A percentile compares a stretch with the other conserved stretches of the same genome.
phyloP scores from a whole-genome alignment of 257 asterid genomes.

The Fraxinus cuspidata region DNA sequence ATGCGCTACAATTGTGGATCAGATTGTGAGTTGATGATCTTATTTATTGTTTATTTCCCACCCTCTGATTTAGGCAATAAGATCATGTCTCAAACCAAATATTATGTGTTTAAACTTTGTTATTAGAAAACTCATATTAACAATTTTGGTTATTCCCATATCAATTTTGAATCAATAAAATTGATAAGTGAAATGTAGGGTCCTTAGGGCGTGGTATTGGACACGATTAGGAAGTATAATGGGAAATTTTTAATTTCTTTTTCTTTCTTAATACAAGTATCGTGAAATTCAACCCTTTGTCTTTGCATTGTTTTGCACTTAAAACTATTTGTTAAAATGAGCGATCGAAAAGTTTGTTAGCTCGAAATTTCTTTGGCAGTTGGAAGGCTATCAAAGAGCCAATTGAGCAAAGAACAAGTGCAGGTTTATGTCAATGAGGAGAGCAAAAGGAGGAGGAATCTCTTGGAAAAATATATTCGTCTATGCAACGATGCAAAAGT shows the following conservation, averaged over 20 bases:
- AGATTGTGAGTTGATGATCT: no score
- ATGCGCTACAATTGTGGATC: neutral
- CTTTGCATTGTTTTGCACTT: neutral
- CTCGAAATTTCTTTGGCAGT: constrained; percentile 37
- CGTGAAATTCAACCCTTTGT: neutral
- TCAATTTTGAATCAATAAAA: neutral
- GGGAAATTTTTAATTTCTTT: no score
- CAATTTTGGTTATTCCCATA: no score
- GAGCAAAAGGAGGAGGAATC: constrained; percentile 56
- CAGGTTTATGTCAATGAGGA: constrained; percentile 66
- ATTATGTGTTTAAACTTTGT: no score
- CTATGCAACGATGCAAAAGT: constrained; percentile 69
- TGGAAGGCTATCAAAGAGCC: constrained; percentile 79
- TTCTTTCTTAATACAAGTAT: no score
- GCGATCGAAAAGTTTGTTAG: neutral
- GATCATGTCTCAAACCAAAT: neutral
- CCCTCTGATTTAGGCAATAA: neutral
- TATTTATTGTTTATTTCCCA: neutral
- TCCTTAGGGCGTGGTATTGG: neutral
- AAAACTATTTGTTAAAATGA: neutral
- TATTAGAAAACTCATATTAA: no score
- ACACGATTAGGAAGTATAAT: no score
- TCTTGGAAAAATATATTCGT: constrained; percentile 58
- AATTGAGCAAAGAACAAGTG: constrained; percentile 62
- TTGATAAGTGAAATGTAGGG: neutral